Evolutionary conservation across 495 filamentous ascomycete species (phyloP).

Genomic region (Penicillium tannophilum): DNA sequence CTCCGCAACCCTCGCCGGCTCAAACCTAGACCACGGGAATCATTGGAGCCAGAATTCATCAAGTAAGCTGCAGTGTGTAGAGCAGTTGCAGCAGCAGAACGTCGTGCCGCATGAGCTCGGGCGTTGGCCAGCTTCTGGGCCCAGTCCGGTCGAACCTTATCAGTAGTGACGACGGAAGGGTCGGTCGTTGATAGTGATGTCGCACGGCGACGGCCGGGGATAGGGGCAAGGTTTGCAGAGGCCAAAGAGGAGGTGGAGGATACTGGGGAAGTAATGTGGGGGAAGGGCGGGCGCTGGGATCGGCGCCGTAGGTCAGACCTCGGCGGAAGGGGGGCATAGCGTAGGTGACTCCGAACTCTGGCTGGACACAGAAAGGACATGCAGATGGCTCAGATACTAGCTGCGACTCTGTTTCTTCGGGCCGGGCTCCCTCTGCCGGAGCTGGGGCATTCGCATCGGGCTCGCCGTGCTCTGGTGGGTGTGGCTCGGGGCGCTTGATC

Average conservation of each 20-base stretch:
- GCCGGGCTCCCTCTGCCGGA: conserved; percentile 37
- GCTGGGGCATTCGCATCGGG: conserved; percentile 51
- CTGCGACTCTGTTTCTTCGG: conserved; percentile 52
- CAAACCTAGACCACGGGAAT: conserved; percentile 49
- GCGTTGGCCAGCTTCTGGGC: conserved; percentile 84
- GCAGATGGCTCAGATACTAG: conserved; percentile 89
- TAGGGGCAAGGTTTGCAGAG: conserved; percentile 37
- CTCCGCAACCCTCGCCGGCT: conserved; percentile 51
- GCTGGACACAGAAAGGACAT: conserved; percentile 93
- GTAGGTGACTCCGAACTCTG: conserved; percentile 94
- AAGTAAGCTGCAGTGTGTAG: conserved; percentile 94
- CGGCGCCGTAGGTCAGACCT: conserved; percentile 70
- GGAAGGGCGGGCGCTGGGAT: conserved; percentile 42
- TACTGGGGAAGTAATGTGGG: conserved; percentile 66
- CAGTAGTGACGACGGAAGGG: conserved; percentile 84
- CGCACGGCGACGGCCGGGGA: conserved; percentile 61
- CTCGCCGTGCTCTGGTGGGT: conserved; percentile 84
- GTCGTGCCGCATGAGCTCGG: conserved; percentile 76
- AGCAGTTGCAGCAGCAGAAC: conserved; percentile 92
- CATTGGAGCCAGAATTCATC: conserved; percentile 65
- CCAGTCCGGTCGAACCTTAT: conserved; percentile 93
- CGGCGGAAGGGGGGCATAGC: conserved; percentile 84
- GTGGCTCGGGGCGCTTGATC: conserved; percentile 95
- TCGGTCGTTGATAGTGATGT: conserved; percentile 81
- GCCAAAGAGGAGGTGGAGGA: conserved; percentile 60